Conservation (phyloP, 352 stramenopile species). For the Nothophytophthora sp. region DNA sequence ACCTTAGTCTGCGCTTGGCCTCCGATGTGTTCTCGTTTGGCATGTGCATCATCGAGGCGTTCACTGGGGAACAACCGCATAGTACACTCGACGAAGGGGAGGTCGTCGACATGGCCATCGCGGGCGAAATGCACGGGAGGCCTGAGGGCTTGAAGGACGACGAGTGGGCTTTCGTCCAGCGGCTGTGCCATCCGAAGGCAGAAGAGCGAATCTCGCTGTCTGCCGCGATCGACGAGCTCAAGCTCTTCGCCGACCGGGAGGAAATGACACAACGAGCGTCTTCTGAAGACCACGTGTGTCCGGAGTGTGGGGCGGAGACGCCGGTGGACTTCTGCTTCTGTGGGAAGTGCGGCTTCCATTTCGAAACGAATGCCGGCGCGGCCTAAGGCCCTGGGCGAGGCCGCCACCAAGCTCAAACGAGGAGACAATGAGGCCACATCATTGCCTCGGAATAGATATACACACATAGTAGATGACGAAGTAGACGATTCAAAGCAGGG, state of each 20-base stretch:
- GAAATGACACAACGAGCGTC: slow-evolving; percentile 12
- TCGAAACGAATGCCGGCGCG: too few relatives aligned
- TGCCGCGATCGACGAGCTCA: slow-evolving; percentile 16
- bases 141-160: slow-evolving; percentile 21
- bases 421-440: too few relatives aligned
- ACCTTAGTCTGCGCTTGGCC: slow-evolving; percentile 24
- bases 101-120: slow-evolving; percentile 22
- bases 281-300: slow-evolving; percentile 18
- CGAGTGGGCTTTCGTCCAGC: slow-evolving; percentile 22
- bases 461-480: too few relatives aligned
- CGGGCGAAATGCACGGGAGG: slow-evolving; percentile 7
- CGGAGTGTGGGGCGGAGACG: slow-evolving; percentile 14
- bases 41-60: slow-evolving; percentile 38
- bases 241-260: slow-evolving; percentile 20
- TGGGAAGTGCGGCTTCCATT: slow-evolving; percentile 26
- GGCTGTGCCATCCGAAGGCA: slow-evolving; percentile 16
- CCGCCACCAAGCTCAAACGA: too few relatives aligned
- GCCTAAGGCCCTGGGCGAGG: too few relatives aligned
- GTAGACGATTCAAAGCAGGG: too few relatives aligned
- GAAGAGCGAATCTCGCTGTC: slow-evolving; percentile 14
- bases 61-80: slow-evolving; percentile 27
- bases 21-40: slow-evolving; percentile 50
- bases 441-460: too few relatives aligned
- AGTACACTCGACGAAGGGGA: slow-evolving; percentile 23
- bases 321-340: slow-evolving; percentile 25